These are phyloP conservation scores for Auricularia sp. DNA, from an alignment of 768 basidiomycete species.

Conservation along the genomic window DNA sequence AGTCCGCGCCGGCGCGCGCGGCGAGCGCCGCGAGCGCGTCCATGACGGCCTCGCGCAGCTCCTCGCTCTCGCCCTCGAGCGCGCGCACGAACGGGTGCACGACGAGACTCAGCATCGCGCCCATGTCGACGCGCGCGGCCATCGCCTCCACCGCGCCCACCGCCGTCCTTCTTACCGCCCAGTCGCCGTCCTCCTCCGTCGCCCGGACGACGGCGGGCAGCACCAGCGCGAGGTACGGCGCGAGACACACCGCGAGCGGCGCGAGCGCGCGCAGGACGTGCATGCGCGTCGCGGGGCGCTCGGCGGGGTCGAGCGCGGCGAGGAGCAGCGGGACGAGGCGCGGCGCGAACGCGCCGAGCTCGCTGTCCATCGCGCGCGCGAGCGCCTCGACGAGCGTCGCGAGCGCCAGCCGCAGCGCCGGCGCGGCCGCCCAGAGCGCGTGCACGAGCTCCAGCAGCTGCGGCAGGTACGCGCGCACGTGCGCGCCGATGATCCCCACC, in stretches of 20 bases:
- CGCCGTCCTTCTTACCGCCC: constrained; percentile 24
- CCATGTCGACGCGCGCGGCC: constrained; percentile 36
- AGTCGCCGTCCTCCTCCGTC: constrained; percentile 18
- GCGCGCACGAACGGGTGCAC: constrained; percentile 36
- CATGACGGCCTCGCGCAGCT: constrained; percentile 31
- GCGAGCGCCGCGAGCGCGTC: constrained; percentile 35
- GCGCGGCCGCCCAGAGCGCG: constrained; percentile 33
- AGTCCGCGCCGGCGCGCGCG: constrained; percentile 36
- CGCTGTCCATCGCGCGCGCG: constrained; percentile 25
- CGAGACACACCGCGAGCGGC: constrained; percentile 37
- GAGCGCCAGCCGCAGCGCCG: constrained; percentile 31
- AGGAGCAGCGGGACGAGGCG: constrained; percentile 24
- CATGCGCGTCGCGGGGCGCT: constrained; percentile 18
- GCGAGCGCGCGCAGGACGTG: constrained; percentile 35
- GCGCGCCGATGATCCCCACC: constrained; percentile 37
- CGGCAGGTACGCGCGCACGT: constrained; percentile 36
- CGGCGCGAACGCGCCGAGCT: constrained; percentile 26
- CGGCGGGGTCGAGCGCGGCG: constrained; percentile 29
- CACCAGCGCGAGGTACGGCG: constrained; percentile 40
- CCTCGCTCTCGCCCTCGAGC: constrained; percentile 18
- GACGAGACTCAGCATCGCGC: constrained; percentile 37
- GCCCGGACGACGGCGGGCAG: constrained; percentile 35
- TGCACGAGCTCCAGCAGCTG: constrained; percentile 35
- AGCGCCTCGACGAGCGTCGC: constrained; percentile 37
- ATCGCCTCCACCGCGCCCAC: constrained; percentile 33